Evolutionary conservation across 2,329 filamentous ascomycete genomes (phyloP), one percentile per base, ranked within the genome.

Genomic region (Diplodia mutila): DNA sequence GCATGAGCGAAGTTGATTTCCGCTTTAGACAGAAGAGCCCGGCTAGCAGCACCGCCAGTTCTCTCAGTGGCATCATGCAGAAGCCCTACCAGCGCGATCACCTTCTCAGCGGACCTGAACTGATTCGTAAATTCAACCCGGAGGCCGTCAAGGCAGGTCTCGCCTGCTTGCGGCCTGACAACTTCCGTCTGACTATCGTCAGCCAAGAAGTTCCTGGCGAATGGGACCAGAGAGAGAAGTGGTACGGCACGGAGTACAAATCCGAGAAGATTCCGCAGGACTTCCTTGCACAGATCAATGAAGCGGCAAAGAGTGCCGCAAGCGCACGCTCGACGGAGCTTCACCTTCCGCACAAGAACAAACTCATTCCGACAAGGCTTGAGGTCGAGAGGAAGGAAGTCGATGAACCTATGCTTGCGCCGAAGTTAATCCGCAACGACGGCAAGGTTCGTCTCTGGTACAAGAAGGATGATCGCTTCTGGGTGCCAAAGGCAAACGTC

Each of bases 391-490:
- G 95, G 85, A 97, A 93, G 79, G 92, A 97, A 42, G 86, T 95
- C n/a, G 84, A 88, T 29, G 87, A 91, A 72, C 91, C 93, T 1
- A 83, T 89, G 0, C 85, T 91, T 66, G 84, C 88, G 0, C 95
- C 95, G 0, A 90, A 89, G 69, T 84, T 99, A 25, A 90, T 99
- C 70, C 89, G 94, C 71, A 93, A 97, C 73, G 94, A 97, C 72
- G 85, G 89, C 6, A 82, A 89, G 39, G 89, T 92, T 0, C 89
- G 94, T 34, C 90, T 92, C 2, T 99, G 95, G 95, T 97, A 90
- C 84, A 99, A 99, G 84, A 98, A 98, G 80, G 95, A 99, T 74
- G 95, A 99, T 73, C 93, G 90, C 0, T 99, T 98, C 80, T 98
- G 94, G 94, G 95, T 98, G 11, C 95, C 95, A 9, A 97, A 97